Evolutionary conservation across 2,329 filamentous ascomycete genomes (phyloP).

Genomic region (Elsinoe australis): DNA sequence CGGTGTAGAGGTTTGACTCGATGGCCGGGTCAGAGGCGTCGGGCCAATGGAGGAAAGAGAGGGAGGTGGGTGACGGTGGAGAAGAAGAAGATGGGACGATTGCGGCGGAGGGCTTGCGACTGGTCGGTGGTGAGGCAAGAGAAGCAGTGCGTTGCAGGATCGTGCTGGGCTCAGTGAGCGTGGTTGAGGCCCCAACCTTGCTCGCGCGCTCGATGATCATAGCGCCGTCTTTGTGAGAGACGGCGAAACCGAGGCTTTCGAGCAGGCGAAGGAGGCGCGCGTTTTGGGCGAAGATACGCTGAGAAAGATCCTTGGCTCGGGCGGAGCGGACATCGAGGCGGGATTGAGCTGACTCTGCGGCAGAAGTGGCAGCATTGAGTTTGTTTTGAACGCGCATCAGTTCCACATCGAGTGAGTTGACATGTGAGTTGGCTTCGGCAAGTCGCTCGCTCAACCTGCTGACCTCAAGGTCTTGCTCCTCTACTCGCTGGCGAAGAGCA

Average conservation of each 20-base stretch:
- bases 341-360: slow-evolving; percentile 41
- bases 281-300: slow-evolving; percentile 73
- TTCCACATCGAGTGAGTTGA: slow-evolving; percentile 69
- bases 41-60: slow-evolving; percentile 76
- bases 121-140: slow-evolving; percentile 52
- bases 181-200: slow-evolving; percentile 45
- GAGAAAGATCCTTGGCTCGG: slow-evolving; percentile 74
- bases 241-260: slow-evolving; percentile 76
- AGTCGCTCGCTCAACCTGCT: slow-evolving; percentile 61
- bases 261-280: slow-evolving; percentile 75
- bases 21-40: slow-evolving; percentile 56
- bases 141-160: slow-evolving; percentile 46
- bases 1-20: slow-evolving; percentile 66
- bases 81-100: slow-evolving; percentile 2
- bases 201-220: slow-evolving; percentile 69
- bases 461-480: slow-evolving; percentile 67
- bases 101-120: slow-evolving; percentile 44
- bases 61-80: slow-evolving; percentile 39
- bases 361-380: slow-evolving; percentile 46
- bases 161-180: slow-evolving; percentile 34
- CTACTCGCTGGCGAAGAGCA: slow-evolving; percentile 63
- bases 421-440: slow-evolving; percentile 65
- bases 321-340: slow-evolving; percentile 63
- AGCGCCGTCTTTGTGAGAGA: slow-evolving; percentile 59
- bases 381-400: slow-evolving; percentile 61